Evolutionary conservation across 306 rosid genomes (phyloP).

Genomic region (Corylus americana): DNA sequence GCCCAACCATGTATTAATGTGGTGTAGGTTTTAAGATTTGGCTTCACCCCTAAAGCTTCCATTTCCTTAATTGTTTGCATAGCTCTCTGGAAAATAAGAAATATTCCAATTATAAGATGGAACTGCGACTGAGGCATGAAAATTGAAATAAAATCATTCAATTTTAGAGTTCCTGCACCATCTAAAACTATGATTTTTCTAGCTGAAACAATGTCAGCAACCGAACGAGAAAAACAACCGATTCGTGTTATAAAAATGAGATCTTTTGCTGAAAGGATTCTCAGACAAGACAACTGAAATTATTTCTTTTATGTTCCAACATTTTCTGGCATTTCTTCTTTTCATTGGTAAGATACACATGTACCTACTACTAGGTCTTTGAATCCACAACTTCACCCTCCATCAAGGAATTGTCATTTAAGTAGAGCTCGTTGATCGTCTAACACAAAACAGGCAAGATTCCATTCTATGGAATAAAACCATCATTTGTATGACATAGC

Average conservation of each 20-base stretch:
- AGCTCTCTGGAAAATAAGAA: constrained; percentile 60
- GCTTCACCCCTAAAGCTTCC: constrained; percentile 75
- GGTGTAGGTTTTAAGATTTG: constrained; percentile 88
- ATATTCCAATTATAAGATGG: constrained; percentile 4
- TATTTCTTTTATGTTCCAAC: not conserved
- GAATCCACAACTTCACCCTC: not conserved
- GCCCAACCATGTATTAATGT: constrained; percentile 94
- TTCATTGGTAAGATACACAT: not conserved
- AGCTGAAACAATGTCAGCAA: constrained; percentile 5
- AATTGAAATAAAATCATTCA: not conserved
- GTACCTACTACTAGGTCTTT: not conserved
- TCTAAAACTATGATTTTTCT: constrained; percentile 4
- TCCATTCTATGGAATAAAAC: not conserved
- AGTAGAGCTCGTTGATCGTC: not conserved
- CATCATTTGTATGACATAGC: not conserved
- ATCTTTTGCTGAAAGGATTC: not conserved
- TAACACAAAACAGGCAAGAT: not conserved
- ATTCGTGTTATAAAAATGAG: not conserved
- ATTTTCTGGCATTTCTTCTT: not conserved
- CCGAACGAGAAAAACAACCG: not conserved
- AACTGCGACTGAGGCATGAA: constrained; percentile 17
- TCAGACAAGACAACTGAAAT: not conserved
- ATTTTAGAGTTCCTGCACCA: not conserved
- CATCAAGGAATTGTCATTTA: not conserved
- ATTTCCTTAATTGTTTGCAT: constrained; percentile 65